Percentiles rank a stretch among this genome's conserved stretches.
These are phyloP conservation scores for Nasturtium officinale DNA, from an alignment of 345 rosid genomes.

Conservation along the genomic window DNA sequence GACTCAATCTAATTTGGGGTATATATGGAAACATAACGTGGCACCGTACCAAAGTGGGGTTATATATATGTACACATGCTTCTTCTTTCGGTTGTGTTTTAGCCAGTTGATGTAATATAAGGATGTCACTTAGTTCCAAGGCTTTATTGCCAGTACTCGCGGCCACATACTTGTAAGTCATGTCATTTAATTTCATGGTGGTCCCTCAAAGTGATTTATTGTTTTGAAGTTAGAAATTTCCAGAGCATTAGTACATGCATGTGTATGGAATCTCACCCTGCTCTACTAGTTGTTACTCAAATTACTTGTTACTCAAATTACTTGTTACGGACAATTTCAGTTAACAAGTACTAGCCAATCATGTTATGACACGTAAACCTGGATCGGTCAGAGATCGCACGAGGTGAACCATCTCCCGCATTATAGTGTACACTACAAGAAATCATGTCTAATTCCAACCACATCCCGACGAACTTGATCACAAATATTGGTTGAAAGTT, in stretches of 20 bases:
- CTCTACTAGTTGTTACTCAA: neutral
- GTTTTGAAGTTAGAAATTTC: conserved; percentile 3
- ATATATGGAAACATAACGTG: conserved; percentile 32
- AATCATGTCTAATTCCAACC: no score
- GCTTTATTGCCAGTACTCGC: conserved; percentile 32
- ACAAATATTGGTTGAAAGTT: neutral
- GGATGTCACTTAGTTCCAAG: neutral
- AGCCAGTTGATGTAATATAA: conserved; percentile 23
- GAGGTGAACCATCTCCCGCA: neutral
- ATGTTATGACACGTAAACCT: neutral
- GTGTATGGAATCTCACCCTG: neutral
- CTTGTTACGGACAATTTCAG: neutral
- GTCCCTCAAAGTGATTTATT: neutral
- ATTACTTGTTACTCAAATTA: neutral
- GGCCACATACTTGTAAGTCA: conserved; percentile 32
- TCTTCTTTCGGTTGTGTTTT: conserved; percentile 13
- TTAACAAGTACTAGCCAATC: neutral
- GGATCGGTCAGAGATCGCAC: neutral
- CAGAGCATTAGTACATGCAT: conserved; percentile 6
- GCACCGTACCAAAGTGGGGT: conserved; percentile 6
- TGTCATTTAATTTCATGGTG: conserved; percentile 26
- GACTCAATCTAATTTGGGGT: conserved; percentile 28
- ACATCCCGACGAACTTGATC: no score
- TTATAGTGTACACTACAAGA: neutral
- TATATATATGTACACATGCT: conserved; percentile 24